phyloP scores from a whole-genome alignment of 2,329 filamentous ascomycete species.

The Aureobasidium lini region DNA sequence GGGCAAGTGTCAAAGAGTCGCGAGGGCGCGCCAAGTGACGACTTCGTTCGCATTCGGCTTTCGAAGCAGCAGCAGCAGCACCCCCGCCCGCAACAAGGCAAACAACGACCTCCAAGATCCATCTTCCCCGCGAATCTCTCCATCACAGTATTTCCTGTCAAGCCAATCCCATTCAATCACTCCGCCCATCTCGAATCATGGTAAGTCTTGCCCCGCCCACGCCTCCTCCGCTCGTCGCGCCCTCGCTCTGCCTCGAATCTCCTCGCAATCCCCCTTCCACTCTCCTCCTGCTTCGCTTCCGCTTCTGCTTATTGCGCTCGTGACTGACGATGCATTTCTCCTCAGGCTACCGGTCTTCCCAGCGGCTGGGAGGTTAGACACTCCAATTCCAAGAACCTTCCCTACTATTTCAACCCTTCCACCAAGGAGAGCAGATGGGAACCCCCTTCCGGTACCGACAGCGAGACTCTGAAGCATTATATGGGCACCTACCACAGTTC shows the following conservation, averaged over 20 bases:
- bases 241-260: too few species aligned
- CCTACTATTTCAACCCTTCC: constrained; percentile 91
- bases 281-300: not conserved
- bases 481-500: constrained; percentile 83
- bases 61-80: not conserved
- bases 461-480: constrained; percentile 85
- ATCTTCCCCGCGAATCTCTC: not conserved
- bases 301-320: not conserved
- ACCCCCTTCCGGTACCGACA: constrained; percentile 78
- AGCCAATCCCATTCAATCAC: not conserved
- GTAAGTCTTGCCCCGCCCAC: constrained; percentile 1
- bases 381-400: constrained; percentile 96
- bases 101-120: not conserved
- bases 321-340: not conserved
- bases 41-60: not conserved
- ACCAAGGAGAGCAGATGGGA: constrained; percentile 94
- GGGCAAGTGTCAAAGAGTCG: not conserved
- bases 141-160: not conserved
- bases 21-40: not conserved
- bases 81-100: not conserved
- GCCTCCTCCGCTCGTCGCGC: constrained; percentile 45
- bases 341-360: constrained; percentile 61
- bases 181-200: constrained; percentile 5
- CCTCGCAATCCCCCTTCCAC: not conserved
- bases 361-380: constrained; percentile 90